phyloP scores from a whole-genome alignment of 2,329 filamentous ascomycete species.

The Colletotrichum coccodes region DNA sequence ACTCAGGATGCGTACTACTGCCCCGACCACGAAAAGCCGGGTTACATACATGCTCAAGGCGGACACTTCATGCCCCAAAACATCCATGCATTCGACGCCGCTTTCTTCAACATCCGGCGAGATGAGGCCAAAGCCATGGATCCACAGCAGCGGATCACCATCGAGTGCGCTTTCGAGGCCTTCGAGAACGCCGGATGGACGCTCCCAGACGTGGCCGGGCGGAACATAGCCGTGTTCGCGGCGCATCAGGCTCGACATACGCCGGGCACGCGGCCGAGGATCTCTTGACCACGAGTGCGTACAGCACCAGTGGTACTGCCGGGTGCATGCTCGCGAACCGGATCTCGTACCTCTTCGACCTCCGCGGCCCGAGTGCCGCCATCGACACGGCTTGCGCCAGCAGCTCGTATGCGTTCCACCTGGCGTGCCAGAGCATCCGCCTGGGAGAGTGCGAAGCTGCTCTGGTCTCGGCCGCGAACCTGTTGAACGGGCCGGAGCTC shows the following conservation, averaged over 20 bases:
- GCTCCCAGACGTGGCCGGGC: slow-evolving; percentile 37
- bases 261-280: slow-evolving; percentile 34
- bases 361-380: slow-evolving; percentile 38
- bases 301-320: slow-evolving; percentile 35
- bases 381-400: slow-evolving; percentile 49
- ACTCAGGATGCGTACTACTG: slow-evolving; percentile 36
- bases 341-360: slow-evolving; percentile 41
- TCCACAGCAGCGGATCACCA: slow-evolving; percentile 46
- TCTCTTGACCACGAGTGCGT: slow-evolving; percentile 17
- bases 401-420: slow-evolving; percentile 41
- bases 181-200: slow-evolving; percentile 45
- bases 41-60: slow-evolving; percentile 33
- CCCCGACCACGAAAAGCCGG: slow-evolving; percentile 27
- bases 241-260: slow-evolving; percentile 43
- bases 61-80: slow-evolving; percentile 42
- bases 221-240: slow-evolving; percentile 43
- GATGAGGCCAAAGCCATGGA: slow-evolving; percentile 44
- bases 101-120: slow-evolving; percentile 37
- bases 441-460: slow-evolving; percentile 40
- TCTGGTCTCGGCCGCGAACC: slow-evolving; percentile 43
- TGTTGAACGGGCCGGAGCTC: slow-evolving; percentile 38
- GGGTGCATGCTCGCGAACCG: slow-evolving; percentile 43
- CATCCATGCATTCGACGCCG: slow-evolving; percentile 38
- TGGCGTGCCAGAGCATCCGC: slow-evolving; percentile 41
- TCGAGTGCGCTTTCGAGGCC: slow-evolving; percentile 47